Evolutionary conservation across 768 basidiomycete genomes (phyloP).

Genomic region (Coprinopsis marcescibilis): DNA sequence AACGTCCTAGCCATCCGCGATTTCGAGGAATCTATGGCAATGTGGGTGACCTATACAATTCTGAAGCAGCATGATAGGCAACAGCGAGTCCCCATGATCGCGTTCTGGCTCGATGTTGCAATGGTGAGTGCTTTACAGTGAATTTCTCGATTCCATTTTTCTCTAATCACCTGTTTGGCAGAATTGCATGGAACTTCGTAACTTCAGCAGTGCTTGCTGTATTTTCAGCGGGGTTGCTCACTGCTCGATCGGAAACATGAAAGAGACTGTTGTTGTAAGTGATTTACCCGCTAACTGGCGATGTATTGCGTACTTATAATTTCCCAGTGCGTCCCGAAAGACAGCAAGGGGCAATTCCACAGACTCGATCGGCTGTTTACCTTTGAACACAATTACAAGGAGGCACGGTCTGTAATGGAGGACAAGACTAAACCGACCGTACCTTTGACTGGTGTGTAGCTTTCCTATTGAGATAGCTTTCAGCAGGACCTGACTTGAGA

Average conservation of each 20-base stretch:
- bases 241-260: constrained; percentile 31
- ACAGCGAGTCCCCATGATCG: constrained; percentile 25
- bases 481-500: background rate
- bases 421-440: constrained; percentile 15
- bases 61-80: constrained; percentile 15
- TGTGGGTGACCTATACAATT: constrained; percentile 35
- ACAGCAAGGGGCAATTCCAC: constrained; percentile 25
- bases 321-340: constrained; percentile 17
- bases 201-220: constrained; percentile 37
- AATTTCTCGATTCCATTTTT: background rate
- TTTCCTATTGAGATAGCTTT: background rate
- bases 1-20: constrained; percentile 25
- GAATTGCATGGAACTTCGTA: constrained; percentile 40
- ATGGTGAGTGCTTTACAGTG: constrained; percentile 24
- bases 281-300: background rate
- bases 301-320: background rate
- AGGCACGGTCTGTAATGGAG: constrained; percentile 22
- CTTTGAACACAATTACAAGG: constrained; percentile 20
- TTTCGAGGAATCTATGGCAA: constrained; percentile 30
- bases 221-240: constrained; percentile 38
- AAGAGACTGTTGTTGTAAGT: constrained; percentile 30
- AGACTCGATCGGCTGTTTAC: constrained; percentile 26
- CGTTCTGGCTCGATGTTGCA: constrained; percentile 43
- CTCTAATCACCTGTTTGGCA: constrained; percentile 17
- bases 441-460: background rate